Evolutionary conservation across 495 filamentous ascomycete species (phyloP).

Genomic region (Thermothielavioides terrestris): DNA sequence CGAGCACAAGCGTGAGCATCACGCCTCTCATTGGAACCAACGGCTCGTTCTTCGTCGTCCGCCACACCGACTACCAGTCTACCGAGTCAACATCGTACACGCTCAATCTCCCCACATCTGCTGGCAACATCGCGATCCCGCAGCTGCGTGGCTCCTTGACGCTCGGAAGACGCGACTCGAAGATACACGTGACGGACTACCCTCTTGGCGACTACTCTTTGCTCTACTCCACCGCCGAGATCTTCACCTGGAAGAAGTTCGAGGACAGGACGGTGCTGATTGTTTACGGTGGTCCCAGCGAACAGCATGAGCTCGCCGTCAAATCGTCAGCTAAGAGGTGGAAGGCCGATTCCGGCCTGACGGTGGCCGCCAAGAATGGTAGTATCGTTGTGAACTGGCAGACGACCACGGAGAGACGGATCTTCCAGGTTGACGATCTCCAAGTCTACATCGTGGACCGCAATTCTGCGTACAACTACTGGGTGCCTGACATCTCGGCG

Average conservation of each 20-base stretch:
- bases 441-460: slow-evolving; percentile 35
- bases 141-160: slow-evolving; percentile 52
- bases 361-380: neutral
- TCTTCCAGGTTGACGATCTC: slow-evolving; percentile 3
- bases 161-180: slow-evolving; percentile 64
- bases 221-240: slow-evolving; percentile 67
- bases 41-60: too few relatives aligned
- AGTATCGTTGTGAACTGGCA: slow-evolving; percentile 14
- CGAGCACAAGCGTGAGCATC: too few relatives aligned
- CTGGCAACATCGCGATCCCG: slow-evolving; percentile 54
- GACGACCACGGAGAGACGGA: slow-evolving; percentile 14
- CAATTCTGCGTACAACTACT: slow-evolving; percentile 69
- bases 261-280: slow-evolving; percentile 46
- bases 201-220: slow-evolving; percentile 53
- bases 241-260: slow-evolving; percentile 51
- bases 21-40: too few relatives aligned
- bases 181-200: slow-evolving; percentile 65
- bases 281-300: too few relatives aligned
- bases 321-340: too few relatives aligned
- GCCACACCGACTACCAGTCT: too few relatives aligned
- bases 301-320: too few relatives aligned
- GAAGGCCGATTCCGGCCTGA: too few relatives aligned
- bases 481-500: slow-evolving; percentile 55
- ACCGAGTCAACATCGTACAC: too few relatives aligned
- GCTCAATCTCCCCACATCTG: slow-evolving; percentile 52